A percentile compares a stretch with the other conserved stretches of the same genome.
These are phyloP conservation scores for Citrus cavaleriei DNA, from an alignment of 345 rosid genomes.

Conservation along the genomic window DNA sequence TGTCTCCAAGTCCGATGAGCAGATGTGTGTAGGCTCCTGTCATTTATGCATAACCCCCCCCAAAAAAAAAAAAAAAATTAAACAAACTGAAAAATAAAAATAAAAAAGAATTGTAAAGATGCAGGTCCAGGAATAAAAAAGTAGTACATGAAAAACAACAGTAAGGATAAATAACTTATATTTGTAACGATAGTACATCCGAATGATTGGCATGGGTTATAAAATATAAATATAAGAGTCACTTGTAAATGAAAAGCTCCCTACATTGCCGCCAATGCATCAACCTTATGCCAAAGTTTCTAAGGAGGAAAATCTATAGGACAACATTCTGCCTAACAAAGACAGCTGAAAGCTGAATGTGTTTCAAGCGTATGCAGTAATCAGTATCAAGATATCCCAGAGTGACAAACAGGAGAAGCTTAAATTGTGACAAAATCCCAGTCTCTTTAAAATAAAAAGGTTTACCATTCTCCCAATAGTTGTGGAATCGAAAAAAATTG, in stretches of 20 bases:
- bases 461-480: conserved; percentile 25
- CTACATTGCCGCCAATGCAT: not conserved
- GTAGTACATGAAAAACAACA: not conserved
- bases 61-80: not conserved
- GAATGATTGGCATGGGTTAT: not conserved
- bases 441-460: not conserved
- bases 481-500: conserved; percentile 21
- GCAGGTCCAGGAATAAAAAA: not conserved
- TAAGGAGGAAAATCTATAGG: not conserved
- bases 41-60: not conserved
- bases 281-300: not conserved
- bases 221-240: not conserved
- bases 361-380: not conserved
- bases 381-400: not conserved
- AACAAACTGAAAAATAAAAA: not conserved
- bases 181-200: not conserved
- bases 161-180: not conserved
- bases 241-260: not conserved
- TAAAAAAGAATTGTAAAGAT: not conserved
- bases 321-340: not conserved
- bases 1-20: conserved; percentile 56
- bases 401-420: not conserved
- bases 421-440: not conserved
- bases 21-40: conserved; percentile 40
- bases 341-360: not conserved